phyloP scores from a whole-genome alignment of 768 basidiomycete genomes.

The Lentinula edodes region DNA sequence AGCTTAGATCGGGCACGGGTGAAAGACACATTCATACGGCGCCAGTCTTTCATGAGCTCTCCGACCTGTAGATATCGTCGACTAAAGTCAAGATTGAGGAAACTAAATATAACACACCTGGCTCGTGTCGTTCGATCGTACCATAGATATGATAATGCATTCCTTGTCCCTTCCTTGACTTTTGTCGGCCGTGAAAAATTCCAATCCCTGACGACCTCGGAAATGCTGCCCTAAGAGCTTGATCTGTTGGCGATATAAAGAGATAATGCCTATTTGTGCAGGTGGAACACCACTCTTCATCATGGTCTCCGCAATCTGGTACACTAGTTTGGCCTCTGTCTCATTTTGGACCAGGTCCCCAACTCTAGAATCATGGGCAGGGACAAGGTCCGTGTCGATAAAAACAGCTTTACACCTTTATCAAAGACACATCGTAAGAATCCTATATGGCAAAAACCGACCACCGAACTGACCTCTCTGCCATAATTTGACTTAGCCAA shows the following conservation, averaged over 20 bases:
- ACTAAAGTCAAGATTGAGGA: background rate
- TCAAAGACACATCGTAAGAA: background rate
- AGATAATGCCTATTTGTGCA: slow-evolving; percentile 80
- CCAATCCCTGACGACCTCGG: slow-evolving; percentile 49
- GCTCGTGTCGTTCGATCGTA: slow-evolving; percentile 76
- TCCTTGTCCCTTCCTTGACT: slow-evolving; percentile 97
- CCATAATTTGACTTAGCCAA: slow-evolving; percentile 66
- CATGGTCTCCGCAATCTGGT: slow-evolving; percentile 65
- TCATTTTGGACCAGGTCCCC: slow-evolving; percentile 91
- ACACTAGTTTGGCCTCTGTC: slow-evolving; percentile 64
- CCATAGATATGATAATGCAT: slow-evolving; percentile 89
- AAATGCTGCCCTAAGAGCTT: slow-evolving; percentile 76
- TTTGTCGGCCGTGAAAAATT: slow-evolving; percentile 88
- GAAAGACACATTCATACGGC: slow-evolving; percentile 94
- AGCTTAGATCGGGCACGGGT: slow-evolving; percentile 90
- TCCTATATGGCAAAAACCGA: background rate
- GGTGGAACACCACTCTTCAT: slow-evolving; percentile 57
- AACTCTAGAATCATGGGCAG: slow-evolving; percentile 73
- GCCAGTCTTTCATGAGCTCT: slow-evolving; percentile 92
- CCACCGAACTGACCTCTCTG: slow-evolving; percentile 48
- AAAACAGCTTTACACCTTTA: slow-evolving; percentile 82
- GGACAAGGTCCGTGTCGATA: slow-evolving; percentile 84
- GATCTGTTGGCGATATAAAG: slow-evolving; percentile 92
- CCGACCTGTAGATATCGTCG: slow-evolving; percentile 56
- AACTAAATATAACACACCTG: slow-evolving; percentile 40